phyloP scores from a whole-genome alignment of 495 filamentous ascomycete species.

The Penicillium riverlandense region DNA sequence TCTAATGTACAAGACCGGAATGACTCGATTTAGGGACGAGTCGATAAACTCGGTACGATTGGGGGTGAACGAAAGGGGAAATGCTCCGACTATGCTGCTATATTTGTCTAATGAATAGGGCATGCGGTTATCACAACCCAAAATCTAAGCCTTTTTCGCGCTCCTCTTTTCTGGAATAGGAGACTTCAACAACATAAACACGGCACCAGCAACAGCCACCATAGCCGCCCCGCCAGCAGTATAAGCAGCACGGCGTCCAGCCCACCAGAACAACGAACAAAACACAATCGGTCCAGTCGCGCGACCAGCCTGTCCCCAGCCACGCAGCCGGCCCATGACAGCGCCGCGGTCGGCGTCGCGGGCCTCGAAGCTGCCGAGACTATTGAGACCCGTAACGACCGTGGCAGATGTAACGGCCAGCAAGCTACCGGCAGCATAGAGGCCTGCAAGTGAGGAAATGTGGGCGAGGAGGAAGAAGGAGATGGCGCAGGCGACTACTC shows the following conservation, averaged over 20 bases:
- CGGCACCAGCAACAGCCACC: conserved; percentile 60
- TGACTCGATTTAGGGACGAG: too few species aligned
- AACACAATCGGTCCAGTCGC: conserved; percentile 84
- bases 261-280: conserved; percentile 99
- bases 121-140: too few species aligned
- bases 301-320: conserved; percentile 80
- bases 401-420: conserved; percentile 86
- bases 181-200: conserved; percentile 57
- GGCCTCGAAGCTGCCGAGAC: conserved; percentile 84
- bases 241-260: conserved; percentile 81
- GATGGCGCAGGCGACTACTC: conserved; percentile 65
- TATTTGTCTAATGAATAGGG: too few species aligned
- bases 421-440: conserved; percentile 76
- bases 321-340: conserved; percentile 78
- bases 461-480: conserved; percentile 77
- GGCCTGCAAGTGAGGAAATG: conserved; percentile 51
- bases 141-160: background rate
- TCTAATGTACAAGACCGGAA: too few species aligned
- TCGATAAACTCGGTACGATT: too few species aligned
- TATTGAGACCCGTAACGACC: conserved; percentile 90
- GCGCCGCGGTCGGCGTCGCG: conserved; percentile 71
- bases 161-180: conserved; percentile 19
- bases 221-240: conserved; percentile 73
- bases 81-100: too few species aligned
- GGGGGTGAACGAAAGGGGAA: too few species aligned